Evolutionary conservation across 2,329 filamentous ascomycete genomes (phyloP).

Genomic region (Fusarium compactum): DNA sequence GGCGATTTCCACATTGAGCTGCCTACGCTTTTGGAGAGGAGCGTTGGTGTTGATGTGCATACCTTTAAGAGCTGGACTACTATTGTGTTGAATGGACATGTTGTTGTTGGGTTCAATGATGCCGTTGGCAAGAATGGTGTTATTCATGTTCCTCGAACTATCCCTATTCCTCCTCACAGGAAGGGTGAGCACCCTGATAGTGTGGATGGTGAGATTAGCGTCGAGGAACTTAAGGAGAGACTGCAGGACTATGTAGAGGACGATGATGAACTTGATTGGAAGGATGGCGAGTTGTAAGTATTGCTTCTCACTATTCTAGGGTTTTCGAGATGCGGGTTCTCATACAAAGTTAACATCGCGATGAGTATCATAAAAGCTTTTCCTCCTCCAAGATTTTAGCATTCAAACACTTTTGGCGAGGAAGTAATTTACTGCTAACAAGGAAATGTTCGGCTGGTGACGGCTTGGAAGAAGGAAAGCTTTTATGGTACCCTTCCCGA

Average conservation of each 20-base stretch:
- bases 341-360: not conserved
- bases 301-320: not conserved
- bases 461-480: not conserved
- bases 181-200: conserved; percentile 19
- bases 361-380: not conserved
- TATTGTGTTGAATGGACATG: conserved; percentile 81
- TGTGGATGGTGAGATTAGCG: conserved; percentile 41
- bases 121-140: conserved; percentile 82
- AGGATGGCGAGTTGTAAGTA: conserved; percentile 30
- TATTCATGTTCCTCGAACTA: conserved; percentile 78
- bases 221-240: conserved; percentile 49
- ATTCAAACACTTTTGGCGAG: not conserved
- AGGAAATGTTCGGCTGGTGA: not conserved
- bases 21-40: conserved; percentile 75
- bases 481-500: not conserved
- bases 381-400: not conserved
- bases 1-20: conserved; percentile 72
- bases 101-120: conserved; percentile 74
- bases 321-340: not conserved
- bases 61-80: conserved; percentile 74
- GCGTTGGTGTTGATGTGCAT: conserved; percentile 77
- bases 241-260: conserved; percentile 46
- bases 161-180: conserved; percentile 80
- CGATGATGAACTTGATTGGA: not conserved
- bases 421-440: not conserved